These are phyloP conservation scores for Rhizophora apiculata DNA, from an alignment of 345 rosid genomes.

Conservation along the genomic window DNA sequence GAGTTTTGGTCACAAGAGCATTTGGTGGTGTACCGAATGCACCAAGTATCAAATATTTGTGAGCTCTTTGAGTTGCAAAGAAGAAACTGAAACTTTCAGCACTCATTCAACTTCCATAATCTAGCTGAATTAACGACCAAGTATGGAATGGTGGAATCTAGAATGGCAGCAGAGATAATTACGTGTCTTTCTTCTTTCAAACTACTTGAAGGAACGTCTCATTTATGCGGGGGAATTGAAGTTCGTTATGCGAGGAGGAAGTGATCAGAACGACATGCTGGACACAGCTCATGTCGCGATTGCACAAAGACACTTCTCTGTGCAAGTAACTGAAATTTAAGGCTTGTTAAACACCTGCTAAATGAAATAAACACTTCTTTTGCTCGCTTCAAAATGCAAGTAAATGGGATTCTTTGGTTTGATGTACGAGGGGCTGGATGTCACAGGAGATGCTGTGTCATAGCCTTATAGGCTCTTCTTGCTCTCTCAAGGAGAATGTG, in stretches of 20 bases:
- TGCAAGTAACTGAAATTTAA: too few species aligned
- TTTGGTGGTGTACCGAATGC: too few species aligned
- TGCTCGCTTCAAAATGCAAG: not conserved
- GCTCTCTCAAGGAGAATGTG: not conserved
- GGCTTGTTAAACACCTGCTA: too few species aligned
- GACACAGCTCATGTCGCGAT: slow-evolving; percentile 14
- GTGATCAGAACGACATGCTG: slow-evolving; percentile 17
- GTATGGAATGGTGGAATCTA: too few species aligned
- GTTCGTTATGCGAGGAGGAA: not conserved
- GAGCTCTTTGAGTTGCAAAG: too few species aligned
- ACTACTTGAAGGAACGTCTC: not conserved
- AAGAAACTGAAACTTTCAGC: too few species aligned
- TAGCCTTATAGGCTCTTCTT: not conserved
- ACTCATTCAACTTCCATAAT: too few species aligned
- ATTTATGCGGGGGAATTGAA: not conserved
- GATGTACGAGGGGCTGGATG: not conserved
- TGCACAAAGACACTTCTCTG: not conserved
- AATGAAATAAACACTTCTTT: not conserved
- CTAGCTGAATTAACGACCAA: too few species aligned
- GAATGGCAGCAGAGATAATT: too few species aligned
- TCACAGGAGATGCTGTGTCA: not conserved
- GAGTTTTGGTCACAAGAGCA: too few species aligned
- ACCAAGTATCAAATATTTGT: too few species aligned
- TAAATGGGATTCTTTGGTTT: not conserved
- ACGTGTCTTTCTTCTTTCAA: not conserved